Evolutionary conservation across 2,329 filamentous ascomycete species (phyloP), one percentile per base, ranked within the genome.

Genomic region (Pyrenophora seminiperda): DNA sequence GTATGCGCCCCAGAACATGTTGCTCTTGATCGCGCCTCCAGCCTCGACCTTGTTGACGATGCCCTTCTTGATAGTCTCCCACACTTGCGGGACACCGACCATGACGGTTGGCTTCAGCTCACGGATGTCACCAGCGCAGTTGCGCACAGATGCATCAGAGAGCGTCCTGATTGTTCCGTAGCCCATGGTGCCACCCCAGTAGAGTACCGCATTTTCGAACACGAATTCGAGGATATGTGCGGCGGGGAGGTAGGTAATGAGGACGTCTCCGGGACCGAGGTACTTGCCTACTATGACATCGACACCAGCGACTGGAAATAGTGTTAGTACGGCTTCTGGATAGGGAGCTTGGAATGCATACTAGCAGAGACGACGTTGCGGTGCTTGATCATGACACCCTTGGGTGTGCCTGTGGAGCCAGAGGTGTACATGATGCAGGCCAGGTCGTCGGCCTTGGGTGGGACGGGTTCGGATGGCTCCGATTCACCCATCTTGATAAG

Each of bases 221-320:
- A 93, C 89, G 74, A 96, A 94, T 75, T 99, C 94, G 65, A 99
- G 86, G 66, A 97, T 97, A 71, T 99, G 94, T 2, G 94, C 92
- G 44, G 96, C 86, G 1, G 94, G 94, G 11, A 99, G 84, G 74
- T 97, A 99, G 17, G 92, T 91, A 37, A 99, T 82, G 34, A 97
- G 80, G 37, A 83, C 83, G 63, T 99, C 94, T 37, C 82, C 84
- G 50, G 88, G 85, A 53, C 86, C 87, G 41, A 97, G 83, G 65
- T 88, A 88, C 50, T 87, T 85, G 17, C 89, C 89, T 39, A 97
- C 86, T 54, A 90, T 86, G 33, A 83, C 82, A 67, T 87, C 84
- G 37, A 96, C 84, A 71, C 94, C 94, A 38, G 93, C 88, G 58
- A 96, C 76, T 74, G 24, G 56, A 19, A 20, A 19, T 24, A 29